Evolutionary conservation across 75 land plant species (phyloP).

Genomic region (Gnetum montanum): DNA sequence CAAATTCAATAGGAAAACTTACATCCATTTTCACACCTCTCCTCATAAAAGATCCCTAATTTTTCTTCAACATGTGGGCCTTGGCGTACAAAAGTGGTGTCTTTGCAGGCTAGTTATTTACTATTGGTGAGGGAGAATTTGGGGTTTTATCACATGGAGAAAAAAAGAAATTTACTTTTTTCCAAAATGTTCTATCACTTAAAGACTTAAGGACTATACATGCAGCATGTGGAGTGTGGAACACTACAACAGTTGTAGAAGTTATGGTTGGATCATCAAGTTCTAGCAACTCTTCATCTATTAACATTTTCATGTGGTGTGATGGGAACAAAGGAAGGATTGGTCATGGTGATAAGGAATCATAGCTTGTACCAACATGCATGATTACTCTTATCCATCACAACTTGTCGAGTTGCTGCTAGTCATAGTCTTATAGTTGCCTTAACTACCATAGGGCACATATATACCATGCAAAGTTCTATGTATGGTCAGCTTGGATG

Average conservation of each 20-base stretch:
- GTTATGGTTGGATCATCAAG: constrained; percentile 40
- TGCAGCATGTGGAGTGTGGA: constrained; percentile 50
- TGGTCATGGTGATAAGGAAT: constrained; percentile 76
- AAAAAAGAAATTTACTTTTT: constrained; percentile 26
- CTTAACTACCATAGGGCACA: constrained; percentile 71
- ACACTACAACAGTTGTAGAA: constrained; percentile 67
- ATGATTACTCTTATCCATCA: constrained; percentile 40
- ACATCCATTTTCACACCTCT: no score
- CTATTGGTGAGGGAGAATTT: constrained; percentile 85
- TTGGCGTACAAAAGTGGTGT: constrained; percentile 77
- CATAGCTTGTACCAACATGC: constrained; percentile 51
- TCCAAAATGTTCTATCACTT: constrained; percentile 64
- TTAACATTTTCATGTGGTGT: constrained; percentile 84
- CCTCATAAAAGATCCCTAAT: no score
- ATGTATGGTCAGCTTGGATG: constrained; percentile 76
- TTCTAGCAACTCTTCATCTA: constrained; percentile 41
- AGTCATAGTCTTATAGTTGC: constrained; percentile 86
- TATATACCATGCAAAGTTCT: constrained; percentile 81
- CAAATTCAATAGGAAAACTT: no score
- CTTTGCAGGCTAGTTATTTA: constrained; percentile 75
- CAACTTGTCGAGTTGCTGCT: constrained; percentile 56
- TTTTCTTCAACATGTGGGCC: constrained; percentile 68
- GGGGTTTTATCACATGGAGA: constrained; percentile 56
- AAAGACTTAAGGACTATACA: constrained; percentile 43
- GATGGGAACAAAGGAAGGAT: constrained; percentile 78